Percentiles rank a stretch among this genome's conserved stretches.
Conservation (phyloP, 345 rosid species). For the Eucalyptus rudis region DNA sequence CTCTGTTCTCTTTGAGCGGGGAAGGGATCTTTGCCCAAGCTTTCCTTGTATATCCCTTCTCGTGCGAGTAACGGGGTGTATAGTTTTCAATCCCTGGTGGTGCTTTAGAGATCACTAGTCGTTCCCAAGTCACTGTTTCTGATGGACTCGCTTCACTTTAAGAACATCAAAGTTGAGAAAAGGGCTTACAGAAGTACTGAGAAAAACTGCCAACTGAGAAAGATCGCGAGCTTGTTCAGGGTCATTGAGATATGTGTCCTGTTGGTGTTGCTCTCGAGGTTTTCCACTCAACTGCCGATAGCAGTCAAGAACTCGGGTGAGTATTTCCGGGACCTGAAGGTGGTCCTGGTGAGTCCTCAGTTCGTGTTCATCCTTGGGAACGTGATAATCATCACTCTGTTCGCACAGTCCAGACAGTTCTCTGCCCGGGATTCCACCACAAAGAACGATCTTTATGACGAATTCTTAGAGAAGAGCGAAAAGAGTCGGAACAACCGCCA, state of each 20-base stretch:
- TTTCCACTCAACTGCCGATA: conserved; percentile 33
- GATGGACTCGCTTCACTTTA: conserved; percentile 52
- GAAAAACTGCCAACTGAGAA: conserved; percentile 4
- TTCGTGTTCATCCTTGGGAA: conserved; percentile 80
- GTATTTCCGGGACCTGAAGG: conserved; percentile 37
- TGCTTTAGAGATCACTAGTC: not conserved
- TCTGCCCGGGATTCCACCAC: conserved; percentile 18
- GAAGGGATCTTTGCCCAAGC: conserved; percentile 4
- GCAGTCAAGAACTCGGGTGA: conserved; percentile 48
- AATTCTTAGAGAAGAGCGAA: conserved; percentile 31
- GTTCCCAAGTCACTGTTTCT: not conserved
- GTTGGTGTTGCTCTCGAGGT: conserved; percentile 44
- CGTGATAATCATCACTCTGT: conserved; percentile 57
- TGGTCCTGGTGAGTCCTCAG: conserved; percentile 42
- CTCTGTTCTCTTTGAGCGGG: conserved; percentile 7
- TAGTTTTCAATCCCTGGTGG: not conserved
- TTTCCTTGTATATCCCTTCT: not conserved
- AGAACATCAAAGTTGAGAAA: conserved; percentile 42
- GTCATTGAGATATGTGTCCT: conserved; percentile 38
- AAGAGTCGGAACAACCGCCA: conserved; percentile 14
- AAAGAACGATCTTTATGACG: conserved; percentile 9
- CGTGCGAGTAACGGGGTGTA: conserved; percentile 13
- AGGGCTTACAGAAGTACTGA: conserved; percentile 19
- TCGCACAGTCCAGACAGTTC: conserved; percentile 51
- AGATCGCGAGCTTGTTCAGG: conserved; percentile 45